Evolutionary conservation across 208 protist genomes (phyloP), one percentile per base, ranked within the genome.

Genomic region (Trypanosoma platydactyli): DNA sequence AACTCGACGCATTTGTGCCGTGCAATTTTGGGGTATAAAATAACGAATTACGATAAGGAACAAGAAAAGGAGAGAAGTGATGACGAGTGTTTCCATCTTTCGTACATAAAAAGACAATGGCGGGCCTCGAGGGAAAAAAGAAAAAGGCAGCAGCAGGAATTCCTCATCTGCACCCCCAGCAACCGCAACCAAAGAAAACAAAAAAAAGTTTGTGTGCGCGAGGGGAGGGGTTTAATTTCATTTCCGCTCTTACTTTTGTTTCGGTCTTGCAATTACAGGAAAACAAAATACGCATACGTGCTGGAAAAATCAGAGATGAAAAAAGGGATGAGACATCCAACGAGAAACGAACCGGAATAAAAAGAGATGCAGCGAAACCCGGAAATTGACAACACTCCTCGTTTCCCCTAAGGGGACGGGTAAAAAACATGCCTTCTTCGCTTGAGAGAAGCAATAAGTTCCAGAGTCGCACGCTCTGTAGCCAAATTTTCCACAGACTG

Each of bases 401-500:
- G 30, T 29, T 24, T 35, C 25, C 6, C 16, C 53, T 35, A 51
- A 25, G 25, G 20, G 33, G 30, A n/a, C 55, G 56, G 2, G 6
- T 54, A 40, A 30, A 33, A 30, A 55, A 27, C 49, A 60, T 61
- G 71, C 22, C 62, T 57, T 13, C 56, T 33, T 25, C 64, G 64
- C 44, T 86, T 89, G 38, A 91, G 71, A 12, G 59, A 63, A 6
- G 77, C 76, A 38, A 89, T 74, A 5, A 75, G 50, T 46, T 68
- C 73, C 58, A 87, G 38, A 11, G 88, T 78, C 5, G 67, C 41
- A 13, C 57, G 48, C 40, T 85, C 85, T 29, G 73, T 77, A 0
- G 70, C 38, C 3, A 61, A 3, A 64, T 90, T 89, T 18, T 83
- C 83, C 41, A 89, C 73, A 33, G 83, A 84, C 45, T 76, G 69